Conservation (phyloP, 768 basidiomycete genomes). For the Trametes meyenii region DNA sequence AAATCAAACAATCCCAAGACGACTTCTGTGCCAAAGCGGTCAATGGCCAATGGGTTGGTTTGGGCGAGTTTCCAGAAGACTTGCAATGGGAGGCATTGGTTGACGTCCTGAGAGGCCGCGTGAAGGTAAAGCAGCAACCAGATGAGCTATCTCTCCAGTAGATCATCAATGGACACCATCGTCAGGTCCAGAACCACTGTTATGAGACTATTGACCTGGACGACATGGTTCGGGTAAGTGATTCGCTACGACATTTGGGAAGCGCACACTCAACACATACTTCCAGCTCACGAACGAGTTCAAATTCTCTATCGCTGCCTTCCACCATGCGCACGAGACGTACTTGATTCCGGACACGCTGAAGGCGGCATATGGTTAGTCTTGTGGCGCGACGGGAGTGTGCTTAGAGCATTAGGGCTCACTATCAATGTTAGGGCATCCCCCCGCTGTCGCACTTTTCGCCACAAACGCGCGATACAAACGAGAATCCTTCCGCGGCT, state of each 20-base stretch:
- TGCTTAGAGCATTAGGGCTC: neutral
- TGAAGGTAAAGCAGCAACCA: constrained; percentile 51
- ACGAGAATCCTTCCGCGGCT: constrained; percentile 64
- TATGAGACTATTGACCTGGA: constrained; percentile 71
- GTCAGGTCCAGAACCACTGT: constrained; percentile 57
- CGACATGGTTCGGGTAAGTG: constrained; percentile 39
- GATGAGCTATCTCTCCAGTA: neutral
- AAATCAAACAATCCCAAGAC: constrained; percentile 70
- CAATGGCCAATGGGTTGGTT: constrained; percentile 47
- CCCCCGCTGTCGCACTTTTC: constrained; percentile 80
- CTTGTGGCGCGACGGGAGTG: too few relatives aligned
- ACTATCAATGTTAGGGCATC: constrained; percentile 37
- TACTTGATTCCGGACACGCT: constrained; percentile 86
- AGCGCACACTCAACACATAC: neutral
- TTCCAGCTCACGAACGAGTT: constrained; percentile 88
- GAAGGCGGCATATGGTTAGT: constrained; percentile 60
- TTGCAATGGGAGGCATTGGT: constrained; percentile 80
- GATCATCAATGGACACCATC: too few relatives aligned
- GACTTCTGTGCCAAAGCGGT: constrained; percentile 58
- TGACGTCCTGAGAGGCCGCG: constrained; percentile 76
- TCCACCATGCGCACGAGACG: constrained; percentile 89
- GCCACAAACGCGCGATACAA: constrained; percentile 76
- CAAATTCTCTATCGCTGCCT: constrained; percentile 77
- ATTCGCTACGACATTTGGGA: neutral
- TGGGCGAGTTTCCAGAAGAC: constrained; percentile 65